Conservation (phyloP, 2,329 filamentous ascomycete genomes). For the Pochonia chlamydosporia region DNA sequence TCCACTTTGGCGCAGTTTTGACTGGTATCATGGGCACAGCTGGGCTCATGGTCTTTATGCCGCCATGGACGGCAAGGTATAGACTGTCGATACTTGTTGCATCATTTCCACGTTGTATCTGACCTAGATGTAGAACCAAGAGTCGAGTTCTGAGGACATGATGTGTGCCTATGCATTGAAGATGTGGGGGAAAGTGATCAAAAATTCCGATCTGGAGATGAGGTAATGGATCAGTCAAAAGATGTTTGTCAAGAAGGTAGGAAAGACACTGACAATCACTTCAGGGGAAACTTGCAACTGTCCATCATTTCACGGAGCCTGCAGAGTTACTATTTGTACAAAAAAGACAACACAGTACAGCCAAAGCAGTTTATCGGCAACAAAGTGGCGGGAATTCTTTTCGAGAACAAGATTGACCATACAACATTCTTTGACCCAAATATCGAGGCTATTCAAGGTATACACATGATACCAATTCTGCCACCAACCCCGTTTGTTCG, state of each 20-base stretch:
- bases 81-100: not conserved
- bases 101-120: not conserved
- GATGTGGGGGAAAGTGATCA: constrained; percentile 81
- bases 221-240: constrained; percentile 34
- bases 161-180: constrained; percentile 85
- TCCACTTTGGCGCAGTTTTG: constrained; percentile 77
- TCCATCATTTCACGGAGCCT: constrained; percentile 69
- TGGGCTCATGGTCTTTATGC: constrained; percentile 82
- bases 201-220: constrained; percentile 74
- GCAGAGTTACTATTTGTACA: constrained; percentile 77
- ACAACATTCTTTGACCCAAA: constrained; percentile 80
- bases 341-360: constrained; percentile 60
- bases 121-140: constrained; percentile 49
- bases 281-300: constrained; percentile 73
- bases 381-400: constrained; percentile 66
- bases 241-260: not conserved
- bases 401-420: constrained; percentile 94
- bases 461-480: constrained; percentile 77
- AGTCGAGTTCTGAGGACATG: constrained; percentile 84
- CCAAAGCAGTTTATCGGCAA: constrained; percentile 76
- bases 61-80: constrained; percentile 66
- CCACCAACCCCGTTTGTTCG: constrained; percentile 65
- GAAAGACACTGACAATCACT: constrained; percentile 5
- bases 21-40: constrained; percentile 92
- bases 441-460: constrained; percentile 67